Evolutionary conservation across 805 yeast genomes (phyloP), one percentile per base, ranked within the genome.

Genomic region (Candida hispaniensis): DNA sequence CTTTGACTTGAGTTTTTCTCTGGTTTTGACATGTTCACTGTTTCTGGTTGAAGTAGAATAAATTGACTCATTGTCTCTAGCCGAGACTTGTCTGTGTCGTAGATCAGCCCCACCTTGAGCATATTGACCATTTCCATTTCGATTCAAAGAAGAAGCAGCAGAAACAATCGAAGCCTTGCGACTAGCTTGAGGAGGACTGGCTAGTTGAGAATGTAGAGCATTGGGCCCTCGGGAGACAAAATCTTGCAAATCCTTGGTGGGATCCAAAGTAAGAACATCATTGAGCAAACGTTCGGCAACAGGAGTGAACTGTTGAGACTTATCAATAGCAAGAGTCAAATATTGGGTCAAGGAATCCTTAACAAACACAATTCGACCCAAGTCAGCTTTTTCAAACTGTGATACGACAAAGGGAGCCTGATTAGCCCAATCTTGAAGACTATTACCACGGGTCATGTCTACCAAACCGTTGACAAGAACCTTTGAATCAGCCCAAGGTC

Each of bases 391-490:
- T 50, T 82, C 91, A 52, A 83, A 77, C 44, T 72, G 71, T 46
- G 75, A 76, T 50, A 80, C 78, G 26, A 79, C 71, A 38, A 67
- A 72, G 2, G 93, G 88, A 2, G 91, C 88, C 52, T 75, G 74
- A 36, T 70, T 61, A 43, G 74, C 75, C 94, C 94, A 83, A 47
- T 46, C 48, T 36, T 45, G 20, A 36, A 52, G 55, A 44, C 59
- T 68, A 56, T 49, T 58, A 44, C 53, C 61, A 44, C 22, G 30
- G 6, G 71, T 70, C 21, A 67, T 54, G 51, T 67, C 59, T 54
- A 58, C 47, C 38, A 68, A 47, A 29, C 59, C 62, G 1, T 65
- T 52, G 39, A 65, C 67, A 34, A 67, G 46, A 14, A 44, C 59
- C 49, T 72, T 60, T 48, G 70, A 67, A 49, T 71, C 78, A 15